Evolutionary conservation across 768 basidiomycete species (phyloP).

Genomic region (Tephrocybe rancida): DNA sequence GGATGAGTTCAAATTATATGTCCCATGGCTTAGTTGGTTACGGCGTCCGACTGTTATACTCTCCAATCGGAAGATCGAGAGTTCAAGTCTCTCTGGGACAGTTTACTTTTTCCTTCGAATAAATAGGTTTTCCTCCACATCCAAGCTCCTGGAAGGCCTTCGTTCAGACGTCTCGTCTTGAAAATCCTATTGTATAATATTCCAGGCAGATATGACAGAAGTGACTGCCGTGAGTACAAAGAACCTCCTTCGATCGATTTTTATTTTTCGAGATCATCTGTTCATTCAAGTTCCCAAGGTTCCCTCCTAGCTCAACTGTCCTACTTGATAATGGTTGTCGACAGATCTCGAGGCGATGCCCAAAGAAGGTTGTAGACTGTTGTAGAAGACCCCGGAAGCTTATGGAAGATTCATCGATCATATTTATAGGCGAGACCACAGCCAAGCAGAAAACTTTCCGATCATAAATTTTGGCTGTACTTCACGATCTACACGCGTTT

Average conservation of each 20-base stretch:
- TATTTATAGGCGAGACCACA: slow-evolving; percentile 23
- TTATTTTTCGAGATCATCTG: too few relatives aligned
- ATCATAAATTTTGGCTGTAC: slow-evolving; percentile 22
- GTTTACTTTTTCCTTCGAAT: not conserved
- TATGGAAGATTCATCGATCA: slow-evolving; percentile 20
- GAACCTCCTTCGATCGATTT: too few relatives aligned
- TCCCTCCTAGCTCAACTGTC: not conserved
- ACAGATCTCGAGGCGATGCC: not conserved
- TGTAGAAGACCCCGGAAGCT: slow-evolving; percentile 27
- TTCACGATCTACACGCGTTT: slow-evolving; percentile 12
- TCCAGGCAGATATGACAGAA: too few relatives aligned
- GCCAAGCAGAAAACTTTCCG: slow-evolving; percentile 21
- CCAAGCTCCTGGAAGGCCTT: not conserved
- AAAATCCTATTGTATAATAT: too few relatives aligned
- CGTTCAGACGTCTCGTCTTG: too few relatives aligned
- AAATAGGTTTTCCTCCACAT: not conserved
- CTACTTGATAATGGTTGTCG: not conserved
- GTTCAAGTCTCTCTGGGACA: slow-evolving; percentile 8
- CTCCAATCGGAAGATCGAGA: slow-evolving; percentile 6
- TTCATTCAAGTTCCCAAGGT: too few relatives aligned
- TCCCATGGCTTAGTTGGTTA: slow-evolving; percentile 9
- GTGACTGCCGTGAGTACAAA: too few relatives aligned
- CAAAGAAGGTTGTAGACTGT: slow-evolving; percentile 5
- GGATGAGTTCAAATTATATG: not conserved
- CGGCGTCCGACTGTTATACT: slow-evolving; percentile 2